These are phyloP conservation scores for Protomyces arabidopsidicola DNA, from an alignment of 1,139 yeast genomes.

Conservation along the genomic window DNA sequence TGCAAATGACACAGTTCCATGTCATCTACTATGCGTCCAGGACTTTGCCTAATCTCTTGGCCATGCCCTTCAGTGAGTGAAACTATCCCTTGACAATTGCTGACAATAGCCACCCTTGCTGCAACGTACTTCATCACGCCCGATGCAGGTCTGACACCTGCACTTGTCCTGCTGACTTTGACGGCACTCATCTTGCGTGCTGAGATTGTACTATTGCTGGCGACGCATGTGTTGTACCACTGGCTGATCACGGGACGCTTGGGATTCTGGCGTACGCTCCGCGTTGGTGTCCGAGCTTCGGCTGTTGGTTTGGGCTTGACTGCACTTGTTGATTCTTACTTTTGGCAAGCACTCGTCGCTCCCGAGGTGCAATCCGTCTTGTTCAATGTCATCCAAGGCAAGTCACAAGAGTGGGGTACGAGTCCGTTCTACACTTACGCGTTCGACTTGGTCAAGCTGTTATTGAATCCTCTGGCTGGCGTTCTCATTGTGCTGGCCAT, in stretches of 20 bases:
- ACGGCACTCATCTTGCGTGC: slow-evolving; percentile 65
- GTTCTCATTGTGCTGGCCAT: slow-evolving; percentile 49
- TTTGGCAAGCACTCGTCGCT: slow-evolving; percentile 57
- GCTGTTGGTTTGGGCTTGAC: slow-evolving; percentile 52
- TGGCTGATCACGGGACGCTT: slow-evolving; percentile 45
- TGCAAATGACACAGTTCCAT: slow-evolving; percentile 71
- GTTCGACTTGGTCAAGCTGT: slow-evolving; percentile 52
- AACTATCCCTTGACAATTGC: slow-evolving; percentile 46
- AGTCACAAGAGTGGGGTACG: slow-evolving; percentile 73
- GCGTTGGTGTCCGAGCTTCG: slow-evolving; percentile 52
- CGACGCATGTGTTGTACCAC: slow-evolving; percentile 41
- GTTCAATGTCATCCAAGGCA: slow-evolving; percentile 70
- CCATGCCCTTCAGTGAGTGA: slow-evolving; percentile 63
- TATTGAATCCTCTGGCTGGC: slow-evolving; percentile 55
- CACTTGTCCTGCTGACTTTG: slow-evolving; percentile 58
- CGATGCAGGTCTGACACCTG: slow-evolving; percentile 36
- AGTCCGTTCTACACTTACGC: slow-evolving; percentile 42
- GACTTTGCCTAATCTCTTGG: slow-evolving; percentile 80
- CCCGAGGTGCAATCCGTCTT: slow-evolving; percentile 74
- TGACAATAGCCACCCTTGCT: slow-evolving; percentile 36
- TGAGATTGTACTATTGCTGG: slow-evolving; percentile 64
- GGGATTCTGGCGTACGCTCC: slow-evolving; percentile 41
- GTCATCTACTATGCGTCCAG: slow-evolving; percentile 69
- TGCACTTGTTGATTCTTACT: slow-evolving; percentile 60
- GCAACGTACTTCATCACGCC: slow-evolving; percentile 17